phyloP scores from a whole-genome alignment of 1,284 basidiomycete species.

The Leccinum fuscescens region DNA sequence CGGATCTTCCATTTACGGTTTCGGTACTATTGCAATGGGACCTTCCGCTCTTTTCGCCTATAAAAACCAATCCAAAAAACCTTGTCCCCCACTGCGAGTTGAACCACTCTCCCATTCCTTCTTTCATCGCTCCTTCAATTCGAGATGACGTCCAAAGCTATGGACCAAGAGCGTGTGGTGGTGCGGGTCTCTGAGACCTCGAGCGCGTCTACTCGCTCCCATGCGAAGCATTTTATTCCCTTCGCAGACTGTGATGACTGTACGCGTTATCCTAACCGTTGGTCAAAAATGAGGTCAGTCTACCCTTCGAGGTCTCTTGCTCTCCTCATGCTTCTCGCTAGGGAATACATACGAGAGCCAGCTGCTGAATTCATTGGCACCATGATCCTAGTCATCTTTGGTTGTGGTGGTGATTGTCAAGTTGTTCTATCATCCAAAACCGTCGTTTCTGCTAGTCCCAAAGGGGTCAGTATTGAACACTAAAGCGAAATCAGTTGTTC shows the following conservation, averaged over 20 bases:
- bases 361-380: slow-evolving; percentile 70
- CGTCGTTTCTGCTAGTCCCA: slow-evolving; percentile 49
- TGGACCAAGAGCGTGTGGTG: slow-evolving; percentile 12
- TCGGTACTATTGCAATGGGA: background rate
- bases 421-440: slow-evolving; percentile 53
- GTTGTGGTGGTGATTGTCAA: slow-evolving; percentile 64
- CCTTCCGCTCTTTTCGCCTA: slow-evolving; percentile 11
- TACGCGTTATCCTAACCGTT: slow-evolving; percentile 47
- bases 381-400: slow-evolving; percentile 66
- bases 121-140: slow-evolving; percentile 2
- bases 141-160: slow-evolving; percentile 20
- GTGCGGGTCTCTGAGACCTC: slow-evolving; percentile 20
- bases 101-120: background rate
- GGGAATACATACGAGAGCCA: slow-evolving; percentile 54
- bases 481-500: background rate
- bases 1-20: slow-evolving; percentile 3
- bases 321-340: slow-evolving; percentile 17
- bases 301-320: background rate
- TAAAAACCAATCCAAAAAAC: slow-evolving; percentile 20
- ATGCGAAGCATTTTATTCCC: slow-evolving; percentile 9
- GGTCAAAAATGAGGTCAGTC: slow-evolving; percentile 55
- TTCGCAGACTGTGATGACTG: slow-evolving; percentile 30
- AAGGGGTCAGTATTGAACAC: slow-evolving; percentile 52
- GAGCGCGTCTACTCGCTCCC: slow-evolving; percentile 8
- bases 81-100: background rate